Conservation (phyloP, 2,329 filamentous ascomycete genomes). For the Calonectria fujianensis region DNA sequence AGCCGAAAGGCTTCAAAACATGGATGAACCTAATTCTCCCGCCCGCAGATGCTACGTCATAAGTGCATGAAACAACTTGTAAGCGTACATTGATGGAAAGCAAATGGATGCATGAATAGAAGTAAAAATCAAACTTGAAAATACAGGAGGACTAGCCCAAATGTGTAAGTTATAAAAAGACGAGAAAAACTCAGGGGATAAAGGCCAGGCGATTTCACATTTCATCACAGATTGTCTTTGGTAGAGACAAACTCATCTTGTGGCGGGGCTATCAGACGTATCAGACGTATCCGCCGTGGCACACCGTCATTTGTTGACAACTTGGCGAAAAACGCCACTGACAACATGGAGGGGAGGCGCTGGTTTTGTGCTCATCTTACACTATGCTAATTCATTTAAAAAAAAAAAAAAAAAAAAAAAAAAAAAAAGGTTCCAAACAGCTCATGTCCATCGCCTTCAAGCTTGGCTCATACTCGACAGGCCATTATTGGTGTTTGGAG, state of each 20-base stretch:
- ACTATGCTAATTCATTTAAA: not conserved
- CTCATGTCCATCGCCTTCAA: not conserved
- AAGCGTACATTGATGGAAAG: no score
- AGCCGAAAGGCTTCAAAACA: not conserved
- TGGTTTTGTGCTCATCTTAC: not conserved
- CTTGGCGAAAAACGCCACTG: not conserved
- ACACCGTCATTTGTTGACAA: not conserved
- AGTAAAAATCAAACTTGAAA: no score
- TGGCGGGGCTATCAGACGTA: not conserved
- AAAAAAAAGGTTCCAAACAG: not conserved
- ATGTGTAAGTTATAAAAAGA: no score
- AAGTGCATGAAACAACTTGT: no score
- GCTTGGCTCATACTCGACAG: not conserved
- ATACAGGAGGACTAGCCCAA: no score
- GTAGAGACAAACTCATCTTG: no score
- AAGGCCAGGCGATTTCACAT: no score
- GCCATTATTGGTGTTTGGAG: not conserved
- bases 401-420: no score
- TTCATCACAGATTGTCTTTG: no score
- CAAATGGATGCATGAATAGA: no score
- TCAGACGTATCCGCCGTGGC: not conserved
- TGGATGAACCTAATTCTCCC: not conserved
- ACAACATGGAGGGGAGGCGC: not conserved
- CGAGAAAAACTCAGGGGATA: no score
- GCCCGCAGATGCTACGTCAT: no score